Evolutionary conservation across 305 asterid species (phyloP).

Genomic region (Fraxinus xanthoxyloides): DNA sequence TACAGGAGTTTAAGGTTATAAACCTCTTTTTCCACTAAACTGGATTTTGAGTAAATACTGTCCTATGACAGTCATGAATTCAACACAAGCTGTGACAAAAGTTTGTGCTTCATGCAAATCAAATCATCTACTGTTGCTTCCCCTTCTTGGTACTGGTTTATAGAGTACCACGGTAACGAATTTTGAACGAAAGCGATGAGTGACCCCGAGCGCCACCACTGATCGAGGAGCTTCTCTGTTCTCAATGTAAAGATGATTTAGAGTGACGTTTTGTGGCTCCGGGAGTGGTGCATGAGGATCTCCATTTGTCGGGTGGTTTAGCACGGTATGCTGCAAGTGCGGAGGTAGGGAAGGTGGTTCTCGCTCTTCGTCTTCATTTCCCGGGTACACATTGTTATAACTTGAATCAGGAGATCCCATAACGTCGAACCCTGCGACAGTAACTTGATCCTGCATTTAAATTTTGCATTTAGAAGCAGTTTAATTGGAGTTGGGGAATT

Average conservation of each 20-base stretch:
- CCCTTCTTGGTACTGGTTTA: conserved; percentile 81
- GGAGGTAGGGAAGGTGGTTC: conserved; percentile 71
- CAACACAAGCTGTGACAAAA: not conserved
- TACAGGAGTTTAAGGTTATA: not conserved
- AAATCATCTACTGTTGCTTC: conserved; percentile 24
- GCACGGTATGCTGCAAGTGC: conserved; percentile 62
- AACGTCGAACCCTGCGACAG: conserved; percentile 72
- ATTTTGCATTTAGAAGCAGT: not conserved
- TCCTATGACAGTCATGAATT: conserved; percentile 14
- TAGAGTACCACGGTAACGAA: conserved; percentile 79
- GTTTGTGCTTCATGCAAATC: conserved; percentile 7
- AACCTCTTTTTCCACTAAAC: conserved; percentile 12
- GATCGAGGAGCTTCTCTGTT: conserved; percentile 60
- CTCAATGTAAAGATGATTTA: conserved; percentile 90
- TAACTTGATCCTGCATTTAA: conserved; percentile 58
- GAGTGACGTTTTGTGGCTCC: conserved; percentile 59
- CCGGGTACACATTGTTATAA: conserved; percentile 64
- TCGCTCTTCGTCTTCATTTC: conserved; percentile 65
- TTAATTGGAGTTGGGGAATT: not conserved
- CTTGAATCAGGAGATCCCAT: conserved; percentile 81
- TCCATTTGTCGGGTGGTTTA: conserved; percentile 48
- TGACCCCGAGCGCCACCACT: conserved; percentile 73
- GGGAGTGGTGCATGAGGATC: conserved; percentile 52
- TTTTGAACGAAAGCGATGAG: conserved; percentile 85
- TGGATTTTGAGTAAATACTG: conserved; percentile 16